Evolutionary conservation across 2,329 filamentous ascomycete genomes (phyloP).

Genomic region (Didymella sp.): DNA sequence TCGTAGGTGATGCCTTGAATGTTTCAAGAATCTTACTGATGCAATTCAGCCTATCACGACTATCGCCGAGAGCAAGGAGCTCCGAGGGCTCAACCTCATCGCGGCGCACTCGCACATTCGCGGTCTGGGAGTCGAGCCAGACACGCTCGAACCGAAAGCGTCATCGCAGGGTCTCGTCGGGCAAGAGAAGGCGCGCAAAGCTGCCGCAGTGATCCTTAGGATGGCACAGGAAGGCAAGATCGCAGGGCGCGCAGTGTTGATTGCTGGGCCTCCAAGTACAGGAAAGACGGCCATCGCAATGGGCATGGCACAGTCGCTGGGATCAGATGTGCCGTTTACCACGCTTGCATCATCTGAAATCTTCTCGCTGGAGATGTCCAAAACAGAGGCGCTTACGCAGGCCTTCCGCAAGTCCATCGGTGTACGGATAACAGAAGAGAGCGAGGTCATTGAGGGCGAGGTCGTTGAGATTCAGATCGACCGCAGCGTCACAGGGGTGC

Average conservation of each 20-base stretch:
- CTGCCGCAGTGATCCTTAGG: conserved; percentile 92
- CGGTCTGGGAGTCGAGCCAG: conserved; percentile 89
- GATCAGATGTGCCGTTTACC: conserved; percentile 93
- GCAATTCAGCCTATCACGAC: conserved; percentile 67
- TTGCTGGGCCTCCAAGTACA: conserved; percentile 94
- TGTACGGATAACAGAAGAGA: conserved; percentile 98
- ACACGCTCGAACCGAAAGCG: conserved; percentile 84
- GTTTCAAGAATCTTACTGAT: conserved; percentile 21
- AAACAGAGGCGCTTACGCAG: conserved; percentile 96
- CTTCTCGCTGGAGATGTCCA: conserved; percentile 98
- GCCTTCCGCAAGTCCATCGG: conserved; percentile 99
- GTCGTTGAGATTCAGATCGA: conserved; percentile 99
- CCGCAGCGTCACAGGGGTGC: conserved; percentile 85
- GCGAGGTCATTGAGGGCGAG: conserved; percentile 98
- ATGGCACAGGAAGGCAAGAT: conserved; percentile 99
- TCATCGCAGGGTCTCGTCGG: conserved; percentile 93
- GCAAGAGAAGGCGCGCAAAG: conserved; percentile 95
- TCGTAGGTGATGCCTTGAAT: conserved; percentile 30
- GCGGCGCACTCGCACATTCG: conserved; percentile 98
- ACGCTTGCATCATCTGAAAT: conserved; percentile 96
- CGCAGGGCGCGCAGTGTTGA: conserved; percentile 90
- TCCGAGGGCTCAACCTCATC: conserved; percentile 95
- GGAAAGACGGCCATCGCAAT: conserved; percentile 99
- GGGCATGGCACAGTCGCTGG: conserved; percentile 97
- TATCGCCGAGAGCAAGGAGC: conserved; percentile 93